Evolutionary conservation across 176 grass and related monocot genomes (phyloP).

Genomic region (Triticum urartu): DNA sequence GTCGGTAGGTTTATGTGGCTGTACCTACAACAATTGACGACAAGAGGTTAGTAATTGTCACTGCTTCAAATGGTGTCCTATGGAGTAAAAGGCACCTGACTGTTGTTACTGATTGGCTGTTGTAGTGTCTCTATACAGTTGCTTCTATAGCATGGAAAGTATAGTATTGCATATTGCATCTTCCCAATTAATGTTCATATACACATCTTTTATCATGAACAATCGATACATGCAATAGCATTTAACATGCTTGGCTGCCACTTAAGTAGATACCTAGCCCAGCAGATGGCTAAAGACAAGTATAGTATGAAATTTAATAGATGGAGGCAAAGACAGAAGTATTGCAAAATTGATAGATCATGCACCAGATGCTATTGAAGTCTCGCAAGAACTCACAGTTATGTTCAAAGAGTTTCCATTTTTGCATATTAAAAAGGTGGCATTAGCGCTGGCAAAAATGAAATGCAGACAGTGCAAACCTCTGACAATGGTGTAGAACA

Average conservation of each 20-base stretch:
- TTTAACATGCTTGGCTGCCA: background rate
- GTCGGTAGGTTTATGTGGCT: background rate
- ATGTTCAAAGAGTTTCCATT: background rate
- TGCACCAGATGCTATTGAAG: background rate
- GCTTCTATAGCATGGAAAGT: background rate
- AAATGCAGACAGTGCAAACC: slow-evolving; percentile 12
- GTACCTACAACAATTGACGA: background rate
- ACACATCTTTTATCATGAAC: background rate
- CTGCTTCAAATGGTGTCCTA: background rate
- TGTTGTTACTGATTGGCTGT: background rate
- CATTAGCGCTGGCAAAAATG: background rate
- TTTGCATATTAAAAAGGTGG: background rate
- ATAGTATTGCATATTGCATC: background rate
- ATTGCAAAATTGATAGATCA: background rate
- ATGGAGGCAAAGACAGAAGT: background rate
- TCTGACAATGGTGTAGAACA: background rate
- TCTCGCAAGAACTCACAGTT: background rate
- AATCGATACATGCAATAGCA: background rate
- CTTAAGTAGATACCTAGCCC: background rate
- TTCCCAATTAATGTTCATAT: background rate
- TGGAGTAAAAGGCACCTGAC: background rate
- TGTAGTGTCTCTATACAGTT: slow-evolving; percentile 1
- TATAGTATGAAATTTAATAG: background rate
- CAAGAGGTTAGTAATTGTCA: background rate
- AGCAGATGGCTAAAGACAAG: background rate